These are phyloP conservation scores for Pseudopyrenochaeta lycopersici DNA, from an alignment of 2,329 filamentous ascomycete species.

Conservation along the genomic window DNA sequence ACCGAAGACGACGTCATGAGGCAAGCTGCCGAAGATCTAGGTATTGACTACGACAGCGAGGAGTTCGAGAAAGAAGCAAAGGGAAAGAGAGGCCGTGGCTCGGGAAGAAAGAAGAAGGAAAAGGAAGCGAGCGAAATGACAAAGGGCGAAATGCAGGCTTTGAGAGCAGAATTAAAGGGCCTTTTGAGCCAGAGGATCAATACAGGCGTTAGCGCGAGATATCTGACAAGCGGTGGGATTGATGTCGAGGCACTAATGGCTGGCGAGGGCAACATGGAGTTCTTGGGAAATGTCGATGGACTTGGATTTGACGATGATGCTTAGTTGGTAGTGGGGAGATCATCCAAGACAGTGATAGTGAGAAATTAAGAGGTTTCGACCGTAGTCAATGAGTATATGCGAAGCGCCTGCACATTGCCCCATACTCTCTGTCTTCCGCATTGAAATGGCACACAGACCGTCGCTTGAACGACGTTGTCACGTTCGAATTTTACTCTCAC, in stretches of 20 bases:
- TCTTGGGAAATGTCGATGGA: constrained; percentile 67
- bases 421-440: too few relatives aligned
- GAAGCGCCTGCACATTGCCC: too few relatives aligned
- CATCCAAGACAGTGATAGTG: too few relatives aligned
- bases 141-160: constrained; percentile 75
- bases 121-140: constrained; percentile 71
- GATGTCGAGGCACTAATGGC: constrained; percentile 78
- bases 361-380: too few relatives aligned
- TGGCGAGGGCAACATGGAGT: constrained; percentile 67
- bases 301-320: constrained; percentile 49
- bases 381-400: too few relatives aligned
- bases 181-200: constrained; percentile 80
- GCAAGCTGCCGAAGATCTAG: constrained; percentile 87
- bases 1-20: constrained; percentile 87
- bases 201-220: constrained; percentile 85
- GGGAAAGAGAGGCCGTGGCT: constrained; percentile 70
- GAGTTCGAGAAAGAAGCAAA: constrained; percentile 72
- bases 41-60: constrained; percentile 91
- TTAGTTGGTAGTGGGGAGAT: neutral
- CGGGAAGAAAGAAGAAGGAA: constrained; percentile 77
- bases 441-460: too few relatives aligned
- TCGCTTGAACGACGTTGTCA: too few relatives aligned
- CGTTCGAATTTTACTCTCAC: too few relatives aligned
- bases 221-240: constrained; percentile 84
- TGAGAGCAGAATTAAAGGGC: constrained; percentile 76